phyloP scores from a whole-genome alignment of 2,329 filamentous ascomycete species.

The Aspergillus tubingensis region DNA sequence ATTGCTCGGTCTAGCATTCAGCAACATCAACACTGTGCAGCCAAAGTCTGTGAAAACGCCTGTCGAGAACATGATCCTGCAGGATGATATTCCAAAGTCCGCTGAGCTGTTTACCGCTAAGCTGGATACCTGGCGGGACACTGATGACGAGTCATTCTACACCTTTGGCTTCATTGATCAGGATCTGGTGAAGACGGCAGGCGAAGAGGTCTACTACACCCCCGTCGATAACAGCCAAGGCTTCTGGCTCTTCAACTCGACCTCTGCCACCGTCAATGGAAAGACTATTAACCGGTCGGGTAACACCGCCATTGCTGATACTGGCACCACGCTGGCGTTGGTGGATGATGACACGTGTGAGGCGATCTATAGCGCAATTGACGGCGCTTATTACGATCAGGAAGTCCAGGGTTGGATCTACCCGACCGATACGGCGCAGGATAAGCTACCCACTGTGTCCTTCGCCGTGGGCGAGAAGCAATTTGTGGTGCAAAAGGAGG shows the following conservation, averaged over 20 bases:
- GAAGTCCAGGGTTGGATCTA: slow-evolving; percentile 65
- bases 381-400: slow-evolving; percentile 59
- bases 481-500: slow-evolving; percentile 64
- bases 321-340: slow-evolving; percentile 68
- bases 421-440: slow-evolving; percentile 54
- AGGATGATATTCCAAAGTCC: slow-evolving; percentile 55
- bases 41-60: slow-evolving; percentile 59
- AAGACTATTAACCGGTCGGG: slow-evolving; percentile 51
- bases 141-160: slow-evolving; percentile 61
- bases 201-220: slow-evolving; percentile 60
- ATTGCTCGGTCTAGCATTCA: slow-evolving; percentile 66
- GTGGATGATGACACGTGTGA: slow-evolving; percentile 63
- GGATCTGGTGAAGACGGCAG: slow-evolving; percentile 57
- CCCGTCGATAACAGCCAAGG: slow-evolving; percentile 64
- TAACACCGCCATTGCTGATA: slow-evolving; percentile 71
- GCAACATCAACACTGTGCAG: slow-evolving; percentile 64
- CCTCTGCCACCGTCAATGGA: slow-evolving; percentile 60
- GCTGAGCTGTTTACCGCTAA: slow-evolving; percentile 65
- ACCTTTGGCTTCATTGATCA: slow-evolving; percentile 73
- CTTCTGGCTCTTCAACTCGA: slow-evolving; percentile 68
- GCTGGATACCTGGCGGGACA: slow-evolving; percentile 59
- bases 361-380: slow-evolving; percentile 65
- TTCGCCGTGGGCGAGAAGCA: slow-evolving; percentile 65
- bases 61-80: slow-evolving; percentile 68
- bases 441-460: slow-evolving; percentile 61